These are phyloP conservation scores for Backusella tuberculispora DNA, from an alignment of 192 early-diverging fungal species.

Conservation along the genomic window DNA sequence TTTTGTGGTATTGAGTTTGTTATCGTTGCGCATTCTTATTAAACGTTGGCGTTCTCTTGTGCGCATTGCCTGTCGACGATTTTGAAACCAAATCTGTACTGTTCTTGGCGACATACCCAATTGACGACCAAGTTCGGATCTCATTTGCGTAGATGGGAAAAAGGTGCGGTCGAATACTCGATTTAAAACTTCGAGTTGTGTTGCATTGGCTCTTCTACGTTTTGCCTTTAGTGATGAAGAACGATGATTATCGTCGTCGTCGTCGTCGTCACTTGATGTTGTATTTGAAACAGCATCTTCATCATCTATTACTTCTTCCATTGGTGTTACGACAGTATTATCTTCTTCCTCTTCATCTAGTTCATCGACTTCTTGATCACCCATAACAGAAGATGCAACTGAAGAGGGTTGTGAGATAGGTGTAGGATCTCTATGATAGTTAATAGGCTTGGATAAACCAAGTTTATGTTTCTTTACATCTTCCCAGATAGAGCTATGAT, in stretches of 20 bases:
- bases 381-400: neutral
- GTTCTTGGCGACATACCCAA: slow-evolving; percentile 90
- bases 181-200: slow-evolving; percentile 78
- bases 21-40: slow-evolving; percentile 18
- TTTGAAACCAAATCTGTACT: slow-evolving; percentile 98
- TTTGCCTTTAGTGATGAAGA: slow-evolving; percentile 58
- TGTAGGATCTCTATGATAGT: slow-evolving; percentile 1
- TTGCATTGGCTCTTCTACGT: slow-evolving; percentile 79
- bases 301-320: neutral
- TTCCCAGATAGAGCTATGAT: neutral
- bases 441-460: neutral
- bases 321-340: neutral
- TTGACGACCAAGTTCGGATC: slow-evolving; percentile 74
- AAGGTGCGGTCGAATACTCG: slow-evolving; percentile 75
- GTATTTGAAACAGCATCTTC: neutral
- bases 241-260: slow-evolving; percentile 17
- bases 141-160: slow-evolving; percentile 83
- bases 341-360: neutral
- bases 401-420: neutral
- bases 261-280: neutral
- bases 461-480: neutral
- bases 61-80: slow-evolving; percentile 82
- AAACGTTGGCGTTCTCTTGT: slow-evolving; percentile 41
- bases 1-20: slow-evolving; percentile 1
- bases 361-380: slow-evolving; percentile 10